Base-by-base conservation (phyloP, 2,329 filamentous ascomycete species). In the Botrytis squamosa region DNA sequence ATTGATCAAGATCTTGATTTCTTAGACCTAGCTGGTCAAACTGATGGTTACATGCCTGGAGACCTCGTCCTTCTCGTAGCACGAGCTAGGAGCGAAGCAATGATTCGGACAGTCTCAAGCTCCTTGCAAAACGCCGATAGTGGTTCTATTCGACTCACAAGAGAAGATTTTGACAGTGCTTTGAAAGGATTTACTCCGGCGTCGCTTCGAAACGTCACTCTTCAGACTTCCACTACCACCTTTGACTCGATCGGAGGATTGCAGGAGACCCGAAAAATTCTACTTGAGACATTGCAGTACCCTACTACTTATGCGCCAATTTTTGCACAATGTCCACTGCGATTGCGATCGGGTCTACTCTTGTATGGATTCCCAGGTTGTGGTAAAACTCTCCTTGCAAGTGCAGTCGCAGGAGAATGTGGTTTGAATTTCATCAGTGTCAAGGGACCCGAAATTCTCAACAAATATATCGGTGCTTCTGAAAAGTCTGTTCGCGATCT, bases 381-480 rank as follows among this genome's bases (percentile, higher is more conserved):
- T 80, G 97, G 97, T 75, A 99, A 99, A 84, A 99, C 96, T 0
- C 87, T 99, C 14, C 89, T 99, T 16, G 96, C 97, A 33, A 97
- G 93, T 74, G 96, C 96, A 0, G 95, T 99, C n/a, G 96, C 97
- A 20, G 95, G 95, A 73, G 96, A 99, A 84, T 98, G 95, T 80
- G 95, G 95, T 0, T 90, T 99, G 75, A 99, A 99, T 83, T 99
- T 99, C 83, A 99, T 99, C 83, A 95, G 92, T 59, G 96, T 99
- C 80, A 99, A 99, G 84, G 96, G 96, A 0, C 96, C 96, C 0
- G 97, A 99, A 82, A 98, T 99, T 74, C 85, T 99, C 72, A 99
- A 99, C 86, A 99, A 99, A 84, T 99, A 99, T 82, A 99, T 99
- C 74, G 96, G 96, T 80, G 96, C 96, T 0, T 97, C 93, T 42